Base-by-base conservation (phyloP, 257 asterid genomes). In the Orobanche coerulescens region DNA sequence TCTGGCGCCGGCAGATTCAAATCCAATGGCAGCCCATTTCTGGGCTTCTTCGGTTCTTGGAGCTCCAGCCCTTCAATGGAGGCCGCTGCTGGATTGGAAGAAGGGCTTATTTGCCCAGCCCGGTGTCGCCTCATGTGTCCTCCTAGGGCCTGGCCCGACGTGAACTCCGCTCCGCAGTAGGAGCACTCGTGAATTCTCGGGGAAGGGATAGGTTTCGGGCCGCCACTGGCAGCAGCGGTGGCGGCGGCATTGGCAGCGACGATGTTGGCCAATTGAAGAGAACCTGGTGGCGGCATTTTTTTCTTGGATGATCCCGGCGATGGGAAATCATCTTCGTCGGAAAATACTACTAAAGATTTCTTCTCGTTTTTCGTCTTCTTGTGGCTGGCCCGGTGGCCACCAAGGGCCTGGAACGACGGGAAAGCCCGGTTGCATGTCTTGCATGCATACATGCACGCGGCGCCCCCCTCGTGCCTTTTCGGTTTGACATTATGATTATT, bases 1-100 rank as follows among this genome's bases (percentile, higher is more conserved):
- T 71, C 84, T 3, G 86, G 87, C 5, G 90, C 90, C 13, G 88
- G 94, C 40, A 80, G 91, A 25, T 88, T 88, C 24, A 88, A 93
- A 82, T 88, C 96, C 79, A 88, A 65, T 2, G 82, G 64, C 42
- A 83, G 71, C 11, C 75, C 73, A 10, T 26, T 76, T 65, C 64
- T 62, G 34, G 56, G 47, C 52, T 42, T 73, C 51, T 59, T 78
- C 12, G 53, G 2, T 42, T 53, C 71, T 10, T 46, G 9, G 51
- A 10, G 51, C 23, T 58, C 44, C 11, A 36, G 50, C n/a, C 67
- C 82, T 57, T 53, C 76, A 50, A 62, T 59, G 20, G 55, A 71
- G 4, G 36, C 58, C 0, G 67, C 26, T 25, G 5, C 30, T 19
- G 34, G 23, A 26, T 51, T 61, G 36, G 54, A 26, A 0, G 18